Base-by-base conservation (phyloP, 495 filamentous ascomycete species). In the Annulohypoxylon stygium region DNA sequence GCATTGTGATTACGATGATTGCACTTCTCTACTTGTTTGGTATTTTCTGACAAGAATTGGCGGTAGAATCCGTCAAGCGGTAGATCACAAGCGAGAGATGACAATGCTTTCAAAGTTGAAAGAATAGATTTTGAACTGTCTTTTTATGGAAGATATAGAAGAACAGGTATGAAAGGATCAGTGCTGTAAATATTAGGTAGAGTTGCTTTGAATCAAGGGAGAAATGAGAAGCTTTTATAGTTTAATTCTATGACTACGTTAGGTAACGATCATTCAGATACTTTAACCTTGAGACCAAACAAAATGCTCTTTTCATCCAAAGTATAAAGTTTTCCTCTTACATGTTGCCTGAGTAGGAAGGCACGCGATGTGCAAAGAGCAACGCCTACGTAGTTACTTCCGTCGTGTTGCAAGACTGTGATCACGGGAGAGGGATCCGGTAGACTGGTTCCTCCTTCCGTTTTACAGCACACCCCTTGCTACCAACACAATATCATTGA, bases 401-500 rank as follows among this genome's bases (percentile, higher is more conserved):
- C 65, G 51, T 20, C 55, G 25, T 37, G 39, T 54, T 54, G 65
- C 55, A 69, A 50, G 39, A 54, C 50, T 7, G 6, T 34, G 53
- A 59, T 43, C 59, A 69, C 53, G 20, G 62, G 36, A 67, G 3
- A 20, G 60, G 62, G 67, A 59, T 63, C 72, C 72, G 50, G 53
- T 47, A 63, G 72, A 64, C 45, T 70, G 72, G 67, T 67, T 70
- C 67, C 45, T 70, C 63, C 63, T 67, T 70, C 67, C 37, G 59
- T 67, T 64, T 64, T 67, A 61, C 67, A 65, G 23, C 33, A 23
- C 20, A n/a, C 16, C 50, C 62, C 62, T 54, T 50, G 55, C 47
- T 18, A 54, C 54, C 30, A 30, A 30, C 30, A 30, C 30, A 30
- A 6, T 30, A 37, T 25, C 36, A 36, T 57, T 18, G 18, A 25